Evolutionary conservation across 768 basidiomycete genomes (phyloP).

Genomic region (Gelatoporia subvermispora): DNA sequence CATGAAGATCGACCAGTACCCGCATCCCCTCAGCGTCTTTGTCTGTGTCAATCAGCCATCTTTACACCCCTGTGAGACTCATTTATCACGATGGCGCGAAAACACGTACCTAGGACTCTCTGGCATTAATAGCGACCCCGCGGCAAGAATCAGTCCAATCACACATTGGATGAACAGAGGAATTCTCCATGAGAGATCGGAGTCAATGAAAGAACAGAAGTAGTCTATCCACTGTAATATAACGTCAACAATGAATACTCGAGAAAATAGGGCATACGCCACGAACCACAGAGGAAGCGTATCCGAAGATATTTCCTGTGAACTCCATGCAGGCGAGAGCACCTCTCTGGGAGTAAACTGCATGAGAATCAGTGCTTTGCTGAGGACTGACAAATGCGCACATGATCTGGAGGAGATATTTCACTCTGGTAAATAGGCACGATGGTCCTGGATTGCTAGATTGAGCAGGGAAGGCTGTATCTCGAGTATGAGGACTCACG

Average conservation of each 20-base stretch:
- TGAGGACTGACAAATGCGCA: slow-evolving; percentile 21
- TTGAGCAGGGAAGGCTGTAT: not conserved
- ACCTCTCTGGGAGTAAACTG: slow-evolving; percentile 60
- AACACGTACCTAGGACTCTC: slow-evolving; percentile 74
- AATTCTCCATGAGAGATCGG: slow-evolving; percentile 86
- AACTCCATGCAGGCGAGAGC: slow-evolving; percentile 94
- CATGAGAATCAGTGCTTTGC: not conserved
- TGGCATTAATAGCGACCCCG: slow-evolving; percentile 79
- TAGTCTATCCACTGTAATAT: slow-evolving; percentile 82
- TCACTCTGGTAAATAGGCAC: slow-evolving; percentile 95
- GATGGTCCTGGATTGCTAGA: slow-evolving; percentile 58
- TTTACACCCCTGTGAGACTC: slow-evolving; percentile 21
- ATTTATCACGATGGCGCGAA: not conserved
- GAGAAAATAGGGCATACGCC: not conserved
- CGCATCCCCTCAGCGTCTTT: slow-evolving; percentile 78
- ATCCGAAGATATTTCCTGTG: slow-evolving; percentile 88
- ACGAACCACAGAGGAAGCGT: slow-evolving; percentile 78
- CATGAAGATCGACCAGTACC: slow-evolving; percentile 86
- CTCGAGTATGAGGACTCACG: slow-evolving; percentile 43
- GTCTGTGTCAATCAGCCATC: slow-evolving; percentile 88
- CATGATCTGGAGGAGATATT: slow-evolving; percentile 89
- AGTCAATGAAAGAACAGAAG: slow-evolving; percentile 84
- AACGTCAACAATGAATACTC: not conserved
- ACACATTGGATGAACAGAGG: slow-evolving; percentile 86
- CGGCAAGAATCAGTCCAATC: slow-evolving; percentile 75